phyloP scores from a whole-genome alignment of 129 eudicot species.

The Mikania micrantha region DNA sequence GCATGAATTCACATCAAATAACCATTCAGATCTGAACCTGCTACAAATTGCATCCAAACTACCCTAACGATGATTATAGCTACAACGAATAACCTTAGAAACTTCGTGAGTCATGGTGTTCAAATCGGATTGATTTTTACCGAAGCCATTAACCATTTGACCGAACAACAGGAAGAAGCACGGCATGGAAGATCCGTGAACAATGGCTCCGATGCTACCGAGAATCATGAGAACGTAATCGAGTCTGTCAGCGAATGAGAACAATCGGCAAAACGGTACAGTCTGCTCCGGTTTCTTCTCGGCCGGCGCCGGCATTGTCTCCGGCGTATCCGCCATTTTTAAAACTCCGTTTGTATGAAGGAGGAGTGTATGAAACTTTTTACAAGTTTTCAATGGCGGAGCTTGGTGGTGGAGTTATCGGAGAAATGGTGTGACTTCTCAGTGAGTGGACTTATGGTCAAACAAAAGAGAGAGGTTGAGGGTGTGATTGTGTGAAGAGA shows the following conservation, averaged over 20 bases:
- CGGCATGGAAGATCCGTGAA: conserved; percentile 98
- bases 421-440: conserved; percentile 12
- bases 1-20: conserved; percentile 31
- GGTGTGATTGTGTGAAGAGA: not conserved
- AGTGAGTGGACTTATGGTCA: conserved; percentile 26
- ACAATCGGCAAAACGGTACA: conserved; percentile 70
- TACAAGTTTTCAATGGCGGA: not conserved
- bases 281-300: conserved; percentile 90
- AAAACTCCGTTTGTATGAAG: not conserved
- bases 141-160: conserved; percentile 91
- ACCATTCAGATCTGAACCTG: conserved; percentile 25
- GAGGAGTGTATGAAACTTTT: not conserved
- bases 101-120: conserved; percentile 83
- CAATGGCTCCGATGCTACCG: conserved; percentile 80
- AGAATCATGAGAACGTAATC: conserved; percentile 56
- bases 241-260: conserved; percentile 71
- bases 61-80: not conserved
- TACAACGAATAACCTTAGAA: conserved; percentile 45
- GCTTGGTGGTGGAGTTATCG: conserved; percentile 13
- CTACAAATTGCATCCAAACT: not conserved
- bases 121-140: conserved; percentile 80
- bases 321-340: conserved; percentile 57
- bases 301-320: conserved; percentile 63
- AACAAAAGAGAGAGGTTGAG: not conserved
- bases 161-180: conserved; percentile 89